Percentiles rank a stretch among this genome's conserved stretches.
Conservation (phyloP, 73 alveolate species). For the Tetrahymena thermophila region DNA sequence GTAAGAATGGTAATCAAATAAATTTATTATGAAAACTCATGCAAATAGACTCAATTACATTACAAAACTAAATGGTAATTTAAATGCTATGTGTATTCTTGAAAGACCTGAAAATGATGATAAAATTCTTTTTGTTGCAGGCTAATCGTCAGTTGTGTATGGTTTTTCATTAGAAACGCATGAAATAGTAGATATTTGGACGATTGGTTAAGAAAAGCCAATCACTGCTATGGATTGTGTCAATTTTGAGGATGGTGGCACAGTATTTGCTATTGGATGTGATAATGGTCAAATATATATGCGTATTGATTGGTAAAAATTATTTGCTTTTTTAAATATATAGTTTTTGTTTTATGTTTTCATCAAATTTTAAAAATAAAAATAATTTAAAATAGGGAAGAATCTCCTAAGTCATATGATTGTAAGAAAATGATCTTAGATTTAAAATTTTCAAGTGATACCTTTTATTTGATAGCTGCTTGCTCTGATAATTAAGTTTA, state of each 20-base stretch:
- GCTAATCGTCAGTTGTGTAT: conserved; percentile 33
- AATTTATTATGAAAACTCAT: conserved; percentile 28
- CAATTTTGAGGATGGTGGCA: conserved; percentile 46
- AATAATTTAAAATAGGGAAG: not conserved
- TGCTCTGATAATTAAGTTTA: conserved; percentile 33
- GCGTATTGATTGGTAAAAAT: conserved; percentile 28
- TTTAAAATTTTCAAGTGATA: conserved; percentile 38
- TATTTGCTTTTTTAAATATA: too few species aligned
- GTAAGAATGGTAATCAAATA: conserved; percentile 13
- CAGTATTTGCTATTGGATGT: conserved; percentile 43
- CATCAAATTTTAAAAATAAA: too few species aligned
- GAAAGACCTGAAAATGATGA: conserved; percentile 49
- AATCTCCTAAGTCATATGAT: conserved; percentile 43
- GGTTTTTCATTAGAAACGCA: conserved; percentile 43
- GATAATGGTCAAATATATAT: conserved; percentile 35
- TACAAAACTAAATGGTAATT: conserved; percentile 19
- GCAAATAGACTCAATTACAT: conserved; percentile 38
- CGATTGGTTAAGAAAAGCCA: conserved; percentile 22
- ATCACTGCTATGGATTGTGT: conserved; percentile 46
- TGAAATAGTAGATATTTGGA: conserved; percentile 45
- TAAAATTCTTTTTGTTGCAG: conserved; percentile 40
- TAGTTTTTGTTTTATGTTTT: too few species aligned
- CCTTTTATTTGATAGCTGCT: conserved; percentile 32
- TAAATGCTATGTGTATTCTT: conserved; percentile 32
- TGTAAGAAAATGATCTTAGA: conserved; percentile 30